These are phyloP conservation scores for Eutrema salsugineum DNA, from an alignment of 441 rosid species.

Conservation along the genomic window DNA sequence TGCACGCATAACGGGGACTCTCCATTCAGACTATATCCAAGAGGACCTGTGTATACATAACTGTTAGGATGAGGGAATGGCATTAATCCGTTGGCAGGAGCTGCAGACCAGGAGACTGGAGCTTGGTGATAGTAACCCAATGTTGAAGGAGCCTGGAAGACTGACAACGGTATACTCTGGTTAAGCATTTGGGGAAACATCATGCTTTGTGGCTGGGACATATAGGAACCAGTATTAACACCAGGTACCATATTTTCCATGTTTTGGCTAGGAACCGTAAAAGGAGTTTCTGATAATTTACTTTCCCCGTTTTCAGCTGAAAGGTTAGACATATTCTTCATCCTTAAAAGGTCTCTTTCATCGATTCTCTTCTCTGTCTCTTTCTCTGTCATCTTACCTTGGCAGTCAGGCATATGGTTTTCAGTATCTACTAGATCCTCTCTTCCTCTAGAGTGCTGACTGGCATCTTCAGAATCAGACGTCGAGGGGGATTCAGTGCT, in stretches of 20 bases:
- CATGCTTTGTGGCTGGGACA: constrained; percentile 50
- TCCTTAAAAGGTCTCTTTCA: constrained; percentile 28
- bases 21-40: constrained; percentile 46
- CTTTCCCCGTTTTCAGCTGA: constrained; percentile 24
- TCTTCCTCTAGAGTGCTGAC: constrained; percentile 64
- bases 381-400: constrained; percentile 8
- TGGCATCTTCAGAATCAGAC: constrained; percentile 84
- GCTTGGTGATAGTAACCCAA: constrained; percentile 83
- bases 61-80: constrained; percentile 56
- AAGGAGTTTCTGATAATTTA: constrained; percentile 33
- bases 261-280: constrained; percentile 34
- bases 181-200: constrained; percentile 46
- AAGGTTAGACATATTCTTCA: constrained; percentile 31
- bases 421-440: constrained; percentile 38
- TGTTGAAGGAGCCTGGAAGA: constrained; percentile 65
- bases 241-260: constrained; percentile 37
- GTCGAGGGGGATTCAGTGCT: constrained; percentile 66
- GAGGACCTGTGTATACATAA: constrained; percentile 55
- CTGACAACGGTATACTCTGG: constrained; percentile 56
- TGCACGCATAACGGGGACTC: constrained; percentile 42
- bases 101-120: constrained; percentile 81
- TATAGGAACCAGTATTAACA: constrained; percentile 29
- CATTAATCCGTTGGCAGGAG: constrained; percentile 62
- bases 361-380: constrained; percentile 6
- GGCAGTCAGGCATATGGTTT: constrained; percentile 26